Evolutionary conservation across 495 filamentous ascomycete species (phyloP).

Genomic region (Penicillium ucsense): DNA sequence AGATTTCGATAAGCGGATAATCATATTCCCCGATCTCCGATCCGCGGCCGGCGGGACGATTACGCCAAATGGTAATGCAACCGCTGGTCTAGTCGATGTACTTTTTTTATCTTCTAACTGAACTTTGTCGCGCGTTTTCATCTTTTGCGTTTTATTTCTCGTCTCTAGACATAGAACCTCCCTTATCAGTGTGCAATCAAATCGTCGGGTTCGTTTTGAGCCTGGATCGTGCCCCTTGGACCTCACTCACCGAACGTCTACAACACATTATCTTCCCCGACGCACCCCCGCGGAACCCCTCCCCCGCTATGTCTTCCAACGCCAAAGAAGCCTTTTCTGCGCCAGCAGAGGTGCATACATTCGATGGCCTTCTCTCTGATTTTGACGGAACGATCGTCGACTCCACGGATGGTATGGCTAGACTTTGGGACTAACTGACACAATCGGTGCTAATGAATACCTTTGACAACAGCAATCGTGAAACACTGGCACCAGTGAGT

Average conservation of each 20-base stretch:
- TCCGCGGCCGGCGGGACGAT: conserved; percentile 6
- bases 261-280: neutral
- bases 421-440: neutral
- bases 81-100: neutral
- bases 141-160: neutral
- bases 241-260: neutral
- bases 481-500: conserved; percentile 85
- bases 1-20: conserved; percentile 40
- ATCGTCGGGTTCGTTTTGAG: too few species aligned
- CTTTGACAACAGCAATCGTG: conserved; percentile 57
- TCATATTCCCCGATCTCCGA: conserved; percentile 32
- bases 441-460: conserved; percentile 3
- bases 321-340: conserved; percentile 44
- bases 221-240: too few species aligned
- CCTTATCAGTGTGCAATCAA: too few species aligned
- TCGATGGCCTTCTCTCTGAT: conserved; percentile 79
- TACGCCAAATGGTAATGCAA: conserved; percentile 7
- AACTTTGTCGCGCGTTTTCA: too few species aligned
- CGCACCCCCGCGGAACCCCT: conserved; percentile 9
- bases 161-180: neutral
- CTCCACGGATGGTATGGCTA: conserved; percentile 31
- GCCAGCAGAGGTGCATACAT: conserved; percentile 48
- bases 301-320: conserved; percentile 24
- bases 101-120: neutral
- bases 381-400: conserved; percentile 62